Base-by-base conservation (phyloP, 306 rosid species). In the Vigna reflexopilosa region DNA sequence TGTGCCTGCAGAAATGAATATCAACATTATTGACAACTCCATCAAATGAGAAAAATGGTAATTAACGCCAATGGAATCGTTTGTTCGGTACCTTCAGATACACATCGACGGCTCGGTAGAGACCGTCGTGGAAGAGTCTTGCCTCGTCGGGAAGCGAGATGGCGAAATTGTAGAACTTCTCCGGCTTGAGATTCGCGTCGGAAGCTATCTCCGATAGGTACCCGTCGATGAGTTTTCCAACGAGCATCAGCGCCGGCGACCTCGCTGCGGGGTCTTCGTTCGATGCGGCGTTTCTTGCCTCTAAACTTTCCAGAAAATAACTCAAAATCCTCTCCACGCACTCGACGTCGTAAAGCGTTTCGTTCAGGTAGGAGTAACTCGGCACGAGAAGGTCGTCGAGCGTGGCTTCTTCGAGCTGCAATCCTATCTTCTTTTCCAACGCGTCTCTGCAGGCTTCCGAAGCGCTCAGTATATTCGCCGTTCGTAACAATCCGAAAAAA, bases 191-290 rank as follows among this genome's bases (percentile, higher is more conserved):
- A 76, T 96, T 96, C 6, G 91, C 87, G 26, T 96, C 99, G 32
- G 99, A 96, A 54, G 99, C 99, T 65, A 93, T 93, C 83, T 96
- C 98, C 3, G 98, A 90, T 6, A 95, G 84, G 47, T 88, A 95
- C 12, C 94, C 98, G 65, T 95, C 99, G 11, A 91, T 89, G 14
- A 87, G 77, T 79, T 96, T 96, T 0, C 99, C 99, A 1, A 96
- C 97, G 0, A 87, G 82, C 90, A 90, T 93, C 72, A 91, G 28
- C 72, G 88, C 82, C 26, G 97, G 93, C 4, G 96, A 89, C 55
- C 86, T 84, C 2, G 59, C 11, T 4, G 79, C 63, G 4, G 47
- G 71, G 42, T 67, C 84, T 3, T 80, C 82, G 3, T 34, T 28
- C 8, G 26, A 48, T 28, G 57, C 63, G 7, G 72, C 77, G 47